A percentile compares a stretch with the other conserved stretches of the same genome.
Conservation (phyloP, 768 basidiomycete species). For the Podaxis sp. region DNA sequence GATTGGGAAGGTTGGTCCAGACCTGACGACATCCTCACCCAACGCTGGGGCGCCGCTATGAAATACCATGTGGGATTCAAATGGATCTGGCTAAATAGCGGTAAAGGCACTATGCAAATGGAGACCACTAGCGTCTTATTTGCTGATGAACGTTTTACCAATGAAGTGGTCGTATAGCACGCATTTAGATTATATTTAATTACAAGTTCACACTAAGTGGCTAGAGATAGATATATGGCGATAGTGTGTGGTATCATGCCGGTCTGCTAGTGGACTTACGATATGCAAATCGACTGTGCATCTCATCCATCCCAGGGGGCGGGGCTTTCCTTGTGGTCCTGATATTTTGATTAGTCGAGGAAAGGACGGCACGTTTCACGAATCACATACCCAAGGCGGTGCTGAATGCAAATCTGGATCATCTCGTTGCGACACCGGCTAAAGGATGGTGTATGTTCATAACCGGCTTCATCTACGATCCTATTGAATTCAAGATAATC, state of each 20-base stretch:
- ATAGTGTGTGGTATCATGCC: background rate
- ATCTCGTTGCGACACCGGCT: background rate
- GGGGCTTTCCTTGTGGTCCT: background rate
- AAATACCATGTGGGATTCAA: slow-evolving; percentile 46
- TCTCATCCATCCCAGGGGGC: background rate
- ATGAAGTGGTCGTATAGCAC: background rate
- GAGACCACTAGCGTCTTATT: slow-evolving; percentile 35
- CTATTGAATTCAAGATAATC: slow-evolving; percentile 7
- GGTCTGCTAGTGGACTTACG: background rate
- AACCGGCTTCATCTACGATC: background rate
- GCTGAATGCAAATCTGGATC: slow-evolving; percentile 2
- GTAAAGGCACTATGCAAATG: slow-evolving; percentile 22
- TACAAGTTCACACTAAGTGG: background rate
- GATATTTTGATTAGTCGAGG: background rate
- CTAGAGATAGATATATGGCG: background rate
- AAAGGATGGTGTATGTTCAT: background rate
- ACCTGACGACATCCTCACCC: slow-evolving; percentile 33
- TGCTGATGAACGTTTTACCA: slow-evolving; percentile 33
- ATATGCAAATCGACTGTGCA: background rate
- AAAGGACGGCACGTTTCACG: background rate
- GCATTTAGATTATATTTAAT: background rate
- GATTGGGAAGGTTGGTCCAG: slow-evolving; percentile 48
- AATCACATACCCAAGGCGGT: background rate
- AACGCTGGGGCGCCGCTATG: slow-evolving; percentile 44
- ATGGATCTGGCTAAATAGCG: slow-evolving; percentile 48